Percentiles rank a stretch among this genome's conserved stretches.
phyloP scores from a whole-genome alignment of 176 grass and related monocot genomes.

The Aegilops speltoides region DNA sequence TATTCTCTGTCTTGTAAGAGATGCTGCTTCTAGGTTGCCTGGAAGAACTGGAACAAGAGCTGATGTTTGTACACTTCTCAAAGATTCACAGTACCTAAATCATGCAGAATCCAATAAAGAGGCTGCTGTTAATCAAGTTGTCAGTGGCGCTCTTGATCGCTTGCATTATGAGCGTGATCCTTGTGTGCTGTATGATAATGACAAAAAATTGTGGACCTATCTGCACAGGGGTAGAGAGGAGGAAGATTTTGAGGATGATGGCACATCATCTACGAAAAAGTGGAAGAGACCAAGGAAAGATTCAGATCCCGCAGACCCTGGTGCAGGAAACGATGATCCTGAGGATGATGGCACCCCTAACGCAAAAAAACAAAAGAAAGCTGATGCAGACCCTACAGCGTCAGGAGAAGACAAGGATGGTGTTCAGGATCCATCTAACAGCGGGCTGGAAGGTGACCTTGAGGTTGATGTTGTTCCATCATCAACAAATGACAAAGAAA shows the following conservation, averaged over 20 bases:
- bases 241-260: conserved; percentile 99
- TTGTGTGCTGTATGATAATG: conserved; percentile 93
- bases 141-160: conserved; percentile 92
- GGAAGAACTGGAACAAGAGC: conserved; percentile 93
- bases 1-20: conserved; percentile 95
- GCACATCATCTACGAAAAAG: conserved; percentile 95
- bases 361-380: conserved; percentile 40
- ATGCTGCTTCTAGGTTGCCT: conserved; percentile 92
- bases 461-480: conserved; percentile 39
- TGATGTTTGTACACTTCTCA: conserved; percentile 94
- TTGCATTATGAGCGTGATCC: conserved; percentile 98
- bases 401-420: conserved; percentile 52
- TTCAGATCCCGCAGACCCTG: conserved; percentile 55
- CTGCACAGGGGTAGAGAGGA: conserved; percentile 96
- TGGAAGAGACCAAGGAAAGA: conserved; percentile 98
- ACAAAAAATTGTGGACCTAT: conserved; percentile 98
- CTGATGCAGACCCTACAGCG: conserved; percentile 34
- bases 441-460: conserved; percentile 38
- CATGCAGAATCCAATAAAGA: conserved; percentile 76
- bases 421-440: conserved; percentile 29
- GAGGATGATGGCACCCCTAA: conserved; percentile 55
- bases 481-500: conserved; percentile 20
- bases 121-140: conserved; percentile 86
- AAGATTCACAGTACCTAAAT: conserved; percentile 94
- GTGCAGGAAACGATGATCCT: conserved; percentile 43